These are phyloP conservation scores for Dipodascus albidus DNA, from an alignment of 805 yeast genomes.

Conservation along the genomic window DNA sequence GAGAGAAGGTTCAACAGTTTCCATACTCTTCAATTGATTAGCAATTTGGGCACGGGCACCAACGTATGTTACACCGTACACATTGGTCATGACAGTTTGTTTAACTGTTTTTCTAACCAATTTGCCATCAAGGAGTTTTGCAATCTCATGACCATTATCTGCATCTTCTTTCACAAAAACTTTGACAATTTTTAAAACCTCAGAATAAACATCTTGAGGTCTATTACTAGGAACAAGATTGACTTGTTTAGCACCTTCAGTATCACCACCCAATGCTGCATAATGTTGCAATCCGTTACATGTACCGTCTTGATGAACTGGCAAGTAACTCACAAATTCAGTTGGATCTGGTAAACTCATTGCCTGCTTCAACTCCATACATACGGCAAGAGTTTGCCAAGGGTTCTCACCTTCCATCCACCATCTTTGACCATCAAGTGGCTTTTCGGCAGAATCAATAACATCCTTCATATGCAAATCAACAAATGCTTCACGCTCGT, in stretches of 20 bases:
- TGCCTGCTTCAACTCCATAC: conserved; percentile 43
- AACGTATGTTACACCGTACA: conserved; percentile 88
- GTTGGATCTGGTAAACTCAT: conserved; percentile 37
- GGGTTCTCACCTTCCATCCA: conserved; percentile 52
- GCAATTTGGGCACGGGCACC: conserved; percentile 89
- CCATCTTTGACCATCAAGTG: conserved; percentile 37
- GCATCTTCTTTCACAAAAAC: conserved; percentile 37
- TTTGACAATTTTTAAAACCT: conserved; percentile 41
- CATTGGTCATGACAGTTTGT: conserved; percentile 97
- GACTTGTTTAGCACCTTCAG: conserved; percentile 54
- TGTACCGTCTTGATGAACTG: conserved; percentile 59
- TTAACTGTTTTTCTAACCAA: conserved; percentile 83
- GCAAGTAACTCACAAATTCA: conserved; percentile 37
- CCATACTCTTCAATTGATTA: conserved; percentile 56
- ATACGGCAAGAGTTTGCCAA: conserved; percentile 49
- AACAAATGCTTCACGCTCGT: conserved; percentile 38
- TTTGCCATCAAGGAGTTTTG: conserved; percentile 41
- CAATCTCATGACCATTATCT: conserved; percentile 18
- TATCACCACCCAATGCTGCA: conserved; percentile 61
- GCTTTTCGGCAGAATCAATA: conserved; percentile 36
- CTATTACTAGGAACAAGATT: conserved; percentile 42
- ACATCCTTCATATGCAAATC: conserved; percentile 36
- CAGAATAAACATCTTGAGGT: conserved; percentile 52
- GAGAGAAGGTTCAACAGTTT: conserved; percentile 36
- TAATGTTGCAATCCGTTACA: conserved; percentile 61